Evolutionary conservation across 805 yeast species (phyloP).

Genomic region (Metschnikowia rubicola): DNA sequence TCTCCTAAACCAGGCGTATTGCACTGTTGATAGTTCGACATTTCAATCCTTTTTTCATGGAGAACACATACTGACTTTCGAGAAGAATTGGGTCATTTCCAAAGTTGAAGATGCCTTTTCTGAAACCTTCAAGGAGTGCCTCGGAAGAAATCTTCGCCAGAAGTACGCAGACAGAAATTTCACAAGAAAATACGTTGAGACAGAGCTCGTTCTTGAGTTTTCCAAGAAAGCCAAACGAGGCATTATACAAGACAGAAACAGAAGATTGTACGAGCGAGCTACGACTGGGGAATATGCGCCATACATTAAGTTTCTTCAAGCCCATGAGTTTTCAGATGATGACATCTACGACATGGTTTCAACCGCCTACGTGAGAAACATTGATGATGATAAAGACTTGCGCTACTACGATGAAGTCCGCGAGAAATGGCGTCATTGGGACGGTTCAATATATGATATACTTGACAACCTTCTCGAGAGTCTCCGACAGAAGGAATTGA

Average conservation of each 20-base stretch:
- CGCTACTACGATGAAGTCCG: constrained; percentile 2
- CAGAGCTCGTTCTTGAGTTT: constrained; percentile 1
- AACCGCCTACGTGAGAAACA: constrained; percentile 3
- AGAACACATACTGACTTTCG: background rate
- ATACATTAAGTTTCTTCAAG: constrained; percentile 2
- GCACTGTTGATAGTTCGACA: background rate
- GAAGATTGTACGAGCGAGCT: constrained; percentile 1
- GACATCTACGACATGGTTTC: constrained; percentile 3
- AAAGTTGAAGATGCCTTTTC: constrained; percentile 3
- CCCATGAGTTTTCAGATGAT: constrained; percentile 3
- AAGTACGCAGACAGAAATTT: constrained; percentile 3
- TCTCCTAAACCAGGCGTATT: constrained; percentile 4
- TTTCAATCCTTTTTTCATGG: background rate
- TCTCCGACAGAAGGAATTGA: background rate
- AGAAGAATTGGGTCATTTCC: background rate
- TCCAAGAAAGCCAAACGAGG: background rate
- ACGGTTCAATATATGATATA: background rate
- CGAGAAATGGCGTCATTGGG: background rate
- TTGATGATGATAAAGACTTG: constrained; percentile 1
- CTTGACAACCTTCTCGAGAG: background rate
- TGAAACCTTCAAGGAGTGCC: constrained; percentile 2
- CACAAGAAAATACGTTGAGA: constrained; percentile 1
- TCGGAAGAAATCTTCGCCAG: background rate
- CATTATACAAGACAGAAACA: constrained; percentile 1
- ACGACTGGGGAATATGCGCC: background rate